These are phyloP conservation scores for Paspalum vaginatum DNA, from an alignment of 176 grass and related monocot genomes.

Conservation along the genomic window DNA sequence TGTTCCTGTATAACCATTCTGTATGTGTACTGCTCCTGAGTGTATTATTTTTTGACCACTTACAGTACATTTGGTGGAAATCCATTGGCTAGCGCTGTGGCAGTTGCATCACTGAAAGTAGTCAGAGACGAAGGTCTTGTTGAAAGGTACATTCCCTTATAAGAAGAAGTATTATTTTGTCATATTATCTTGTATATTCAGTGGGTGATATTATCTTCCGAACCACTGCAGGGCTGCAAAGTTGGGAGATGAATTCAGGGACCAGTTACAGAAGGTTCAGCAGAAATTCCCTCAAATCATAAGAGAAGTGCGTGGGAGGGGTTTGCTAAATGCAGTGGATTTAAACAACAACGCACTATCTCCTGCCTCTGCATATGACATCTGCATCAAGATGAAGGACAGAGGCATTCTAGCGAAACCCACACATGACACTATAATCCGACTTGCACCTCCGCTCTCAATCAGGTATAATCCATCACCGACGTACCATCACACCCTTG, in stretches of 20 bases:
- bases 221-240: slow-evolving; percentile 54
- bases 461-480: slow-evolving; percentile 61
- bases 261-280: slow-evolving; percentile 67
- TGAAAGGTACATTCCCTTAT: slow-evolving; percentile 63
- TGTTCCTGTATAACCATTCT: neutral
- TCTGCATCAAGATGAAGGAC: slow-evolving; percentile 96
- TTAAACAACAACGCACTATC: slow-evolving; percentile 63
- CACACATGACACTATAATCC: slow-evolving; percentile 92
- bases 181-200: neutral
- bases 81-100: slow-evolving; percentile 92
- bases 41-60: slow-evolving; percentile 39
- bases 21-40: neutral
- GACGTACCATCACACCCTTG: neutral
- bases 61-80: slow-evolving; percentile 97
- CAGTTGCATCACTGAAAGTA: slow-evolving; percentile 80
- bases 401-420: slow-evolving; percentile 95
- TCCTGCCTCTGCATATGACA: slow-evolving; percentile 86
- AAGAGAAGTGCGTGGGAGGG: slow-evolving; percentile 80
- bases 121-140: slow-evolving; percentile 84
- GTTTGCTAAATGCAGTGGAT: slow-evolving; percentile 91
- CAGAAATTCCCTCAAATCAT: slow-evolving; percentile 78
- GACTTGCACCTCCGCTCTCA: slow-evolving; percentile 75
- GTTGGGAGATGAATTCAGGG: slow-evolving; percentile 74
- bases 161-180: neutral
- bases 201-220: slow-evolving; percentile 19